phyloP scores from a whole-genome alignment of 2,329 filamentous ascomycete genomes.

The Cryphonectria parasitica region DNA sequence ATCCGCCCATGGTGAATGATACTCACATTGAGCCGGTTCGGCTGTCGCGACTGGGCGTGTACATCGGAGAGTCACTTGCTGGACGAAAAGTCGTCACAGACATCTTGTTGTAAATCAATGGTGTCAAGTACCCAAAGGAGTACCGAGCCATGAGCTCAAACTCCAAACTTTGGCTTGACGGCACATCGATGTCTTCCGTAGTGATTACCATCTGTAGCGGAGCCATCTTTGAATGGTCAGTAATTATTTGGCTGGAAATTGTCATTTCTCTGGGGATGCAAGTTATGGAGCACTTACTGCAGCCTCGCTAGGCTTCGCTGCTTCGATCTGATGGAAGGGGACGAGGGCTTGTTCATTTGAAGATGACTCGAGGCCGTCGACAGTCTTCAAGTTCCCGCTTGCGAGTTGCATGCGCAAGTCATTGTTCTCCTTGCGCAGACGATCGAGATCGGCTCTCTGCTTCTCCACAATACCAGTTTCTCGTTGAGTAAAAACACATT shows the following conservation, averaged over 20 bases:
- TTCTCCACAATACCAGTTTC: not conserved
- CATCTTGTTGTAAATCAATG: not conserved
- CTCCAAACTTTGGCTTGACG: slow-evolving; percentile 23
- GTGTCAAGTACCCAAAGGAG: slow-evolving; percentile 20
- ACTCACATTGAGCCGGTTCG: not conserved
- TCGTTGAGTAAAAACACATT: slow-evolving; percentile 18
- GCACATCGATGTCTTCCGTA: slow-evolving; percentile 6
- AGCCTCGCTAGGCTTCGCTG: not conserved
- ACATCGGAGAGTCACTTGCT: not conserved
- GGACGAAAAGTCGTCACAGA: not conserved
- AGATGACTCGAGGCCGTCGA: slow-evolving; percentile 7
- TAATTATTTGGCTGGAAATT: too few relatives aligned
- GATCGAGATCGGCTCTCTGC: slow-evolving; percentile 11
- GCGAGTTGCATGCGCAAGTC: not conserved
- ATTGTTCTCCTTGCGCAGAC: slow-evolving; percentile 15
- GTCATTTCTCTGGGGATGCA: not conserved
- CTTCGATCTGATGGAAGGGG: slow-evolving; percentile 11
- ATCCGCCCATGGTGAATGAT: not conserved
- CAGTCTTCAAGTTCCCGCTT: not conserved
- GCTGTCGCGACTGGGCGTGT: not conserved
- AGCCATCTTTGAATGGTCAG: not conserved
- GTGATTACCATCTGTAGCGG: not conserved
- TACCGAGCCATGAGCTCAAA: slow-evolving; percentile 29
- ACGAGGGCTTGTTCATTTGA: slow-evolving; percentile 20
- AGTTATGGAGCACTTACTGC: not conserved